A percentile compares a stretch with the other conserved stretches of the same genome.
phyloP scores from a whole-genome alignment of 345 rosid genomes.

The Microthlaspi erraticum region DNA sequence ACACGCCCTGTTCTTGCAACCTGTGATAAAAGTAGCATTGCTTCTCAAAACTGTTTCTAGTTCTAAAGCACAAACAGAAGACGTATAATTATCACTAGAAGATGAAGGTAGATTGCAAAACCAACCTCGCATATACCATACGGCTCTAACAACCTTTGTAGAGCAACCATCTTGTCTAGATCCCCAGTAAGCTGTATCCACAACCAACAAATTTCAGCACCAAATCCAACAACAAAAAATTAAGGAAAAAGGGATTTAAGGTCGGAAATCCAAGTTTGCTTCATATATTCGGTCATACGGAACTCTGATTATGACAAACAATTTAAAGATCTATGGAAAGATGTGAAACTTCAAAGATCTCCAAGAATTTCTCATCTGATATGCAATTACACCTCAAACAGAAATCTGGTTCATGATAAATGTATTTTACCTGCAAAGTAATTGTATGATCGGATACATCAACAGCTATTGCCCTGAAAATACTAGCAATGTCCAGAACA shows the following conservation, averaged over 20 bases:
- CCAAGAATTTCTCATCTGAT: conserved; percentile 7
- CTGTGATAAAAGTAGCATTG: conserved; percentile 41
- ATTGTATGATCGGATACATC: conserved; percentile 81
- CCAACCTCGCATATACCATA: conserved; percentile 96
- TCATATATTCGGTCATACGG: neutral
- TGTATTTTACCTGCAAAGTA: conserved; percentile 61
- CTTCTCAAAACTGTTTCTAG: conserved; percentile 6
- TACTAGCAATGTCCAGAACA: conserved; percentile 71
- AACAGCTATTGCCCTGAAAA: conserved; percentile 75
- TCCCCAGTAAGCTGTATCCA: conserved; percentile 81
- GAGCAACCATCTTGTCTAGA: conserved; percentile 92
- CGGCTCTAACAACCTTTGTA: conserved; percentile 90
- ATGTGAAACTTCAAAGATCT: neutral
- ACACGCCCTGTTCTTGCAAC: conserved; percentile 94
- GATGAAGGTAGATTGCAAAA: conserved; percentile 28
- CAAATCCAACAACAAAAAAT: neutral
- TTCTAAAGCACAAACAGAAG: conserved; percentile 5
- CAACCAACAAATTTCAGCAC: conserved; percentile 21
- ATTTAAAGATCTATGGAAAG: conserved; percentile 12
- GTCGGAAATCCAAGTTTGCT: neutral
- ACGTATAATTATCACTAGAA: neutral
- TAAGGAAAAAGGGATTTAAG: neutral
- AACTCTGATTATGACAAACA: neutral
- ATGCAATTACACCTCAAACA: neutral
- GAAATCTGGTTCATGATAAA: conserved; percentile 2